Conservation (phyloP, 2,329 filamentous ascomycete species). For the Nigrospora oryzae region DNA sequence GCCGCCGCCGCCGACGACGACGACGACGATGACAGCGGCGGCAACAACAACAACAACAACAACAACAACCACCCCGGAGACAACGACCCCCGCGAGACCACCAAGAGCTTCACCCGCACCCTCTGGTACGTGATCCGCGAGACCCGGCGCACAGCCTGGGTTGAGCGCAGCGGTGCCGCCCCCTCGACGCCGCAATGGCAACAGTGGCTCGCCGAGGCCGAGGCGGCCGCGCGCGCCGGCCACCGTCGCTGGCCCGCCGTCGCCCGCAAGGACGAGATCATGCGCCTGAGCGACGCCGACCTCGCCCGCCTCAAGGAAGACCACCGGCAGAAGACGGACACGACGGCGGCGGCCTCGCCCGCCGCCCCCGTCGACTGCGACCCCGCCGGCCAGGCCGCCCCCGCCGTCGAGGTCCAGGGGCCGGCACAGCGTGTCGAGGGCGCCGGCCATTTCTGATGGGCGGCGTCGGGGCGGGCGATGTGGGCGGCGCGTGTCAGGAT, state of each 20-base stretch:
- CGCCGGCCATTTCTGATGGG: not conserved
- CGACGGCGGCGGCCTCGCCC: no score
- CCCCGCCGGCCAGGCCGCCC: constrained; percentile 10
- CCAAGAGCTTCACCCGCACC: constrained; percentile 43
- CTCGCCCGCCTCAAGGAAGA: not conserved
- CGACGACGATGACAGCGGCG: no score
- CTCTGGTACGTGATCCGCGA: constrained; percentile 52
- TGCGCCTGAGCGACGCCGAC: constrained; percentile 22
- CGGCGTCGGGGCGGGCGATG: not conserved
- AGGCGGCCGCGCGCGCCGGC: constrained; percentile 22
- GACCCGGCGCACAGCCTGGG: constrained; percentile 44
- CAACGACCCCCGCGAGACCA: constrained; percentile 26
- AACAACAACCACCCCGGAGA: constrained; percentile 16
- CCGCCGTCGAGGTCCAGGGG: constrained; percentile 9
- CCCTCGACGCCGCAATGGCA: constrained; percentile 44
- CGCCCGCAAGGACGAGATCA: constrained; percentile 37
- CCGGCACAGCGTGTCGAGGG: not conserved
- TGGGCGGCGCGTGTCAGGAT: not conserved
- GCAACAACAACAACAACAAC: no score
- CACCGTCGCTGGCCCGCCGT: constrained; percentile 37
- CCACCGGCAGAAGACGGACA: not conserved
- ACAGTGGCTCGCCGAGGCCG: constrained; percentile 42
- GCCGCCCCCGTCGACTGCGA: constrained; percentile 5
- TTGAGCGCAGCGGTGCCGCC: constrained; percentile 39
- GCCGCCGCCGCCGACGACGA: no score